Base-by-base conservation (phyloP, 495 filamentous ascomycete species). In the Diplogelasinospora grovesii region DNA sequence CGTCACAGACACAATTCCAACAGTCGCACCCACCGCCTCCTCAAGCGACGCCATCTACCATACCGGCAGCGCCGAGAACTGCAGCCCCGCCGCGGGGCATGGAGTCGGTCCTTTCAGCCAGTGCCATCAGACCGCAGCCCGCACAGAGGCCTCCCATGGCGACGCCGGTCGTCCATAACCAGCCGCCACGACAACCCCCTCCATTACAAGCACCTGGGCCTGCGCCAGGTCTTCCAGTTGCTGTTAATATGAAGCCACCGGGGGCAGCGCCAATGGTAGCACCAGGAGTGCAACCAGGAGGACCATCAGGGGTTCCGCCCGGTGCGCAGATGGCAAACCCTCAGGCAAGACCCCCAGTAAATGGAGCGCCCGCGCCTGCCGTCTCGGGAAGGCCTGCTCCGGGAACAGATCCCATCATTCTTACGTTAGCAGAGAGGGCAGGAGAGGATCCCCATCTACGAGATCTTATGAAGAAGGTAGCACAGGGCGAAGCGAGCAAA, bases 381-480 rank as follows among this genome's bases (percentile, higher is more conserved):
- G 27, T 58, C 8, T 41, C 63, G 36, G 49, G 39, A n/a, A 47
- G 46, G 21, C 33, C 55, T 20, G 45, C 63, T 18, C 50, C 59
- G 5, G 78, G 79, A 27, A 77, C 85, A 3, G 93, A 99, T 58
- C 93, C 93, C 3, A 93, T 99, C 28, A 99, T 99, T 41, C 85
- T 94, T 39, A 87, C 88, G 59, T 65, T 99, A 28, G 93, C 93
- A 2, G 86, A 86, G 45, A 77, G 79, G 50, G 93, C 93, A 11
- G 84, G 85, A 1, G 79, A 83, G 13, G 85, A 99, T 56, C 81
- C 84, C 2, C 76, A 88, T 33, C 70, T 99, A n/a, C 89, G 95
- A 51, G 79, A 81, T n/a, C 72, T 99, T 8, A 99, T 99, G 93
- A 83, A 86, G 52, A 79, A 89, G 9, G 93, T 99, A 7, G 93